Percentiles rank a stretch among this genome's conserved stretches.
These are phyloP conservation scores for Phaseolus coccineus DNA, from an alignment of 331 rosid species.

Conservation along the genomic window DNA sequence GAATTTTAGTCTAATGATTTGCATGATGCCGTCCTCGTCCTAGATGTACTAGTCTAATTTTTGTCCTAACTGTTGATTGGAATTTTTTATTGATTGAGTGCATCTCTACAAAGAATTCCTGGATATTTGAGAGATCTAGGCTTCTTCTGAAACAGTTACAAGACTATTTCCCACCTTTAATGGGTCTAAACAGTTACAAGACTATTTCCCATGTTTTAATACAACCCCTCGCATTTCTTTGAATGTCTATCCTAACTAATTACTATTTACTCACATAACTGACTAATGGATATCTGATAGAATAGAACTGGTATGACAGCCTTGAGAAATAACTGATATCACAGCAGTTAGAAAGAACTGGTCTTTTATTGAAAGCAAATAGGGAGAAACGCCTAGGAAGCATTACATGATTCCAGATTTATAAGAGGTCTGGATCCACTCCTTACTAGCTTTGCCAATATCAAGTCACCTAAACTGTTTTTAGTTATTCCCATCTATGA, in stretches of 20 bases:
- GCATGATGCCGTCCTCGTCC: background rate
- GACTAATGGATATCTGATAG: background rate
- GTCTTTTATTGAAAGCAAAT: background rate
- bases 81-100: conserved; percentile 6
- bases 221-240: background rate
- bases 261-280: background rate
- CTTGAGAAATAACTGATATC: background rate
- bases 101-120: background rate
- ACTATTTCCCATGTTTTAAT: background rate
- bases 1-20: background rate
- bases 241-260: background rate
- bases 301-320: background rate
- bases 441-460: background rate
- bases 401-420: background rate
- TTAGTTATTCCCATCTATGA: background rate
- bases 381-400: background rate
- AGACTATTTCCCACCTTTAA: background rate
- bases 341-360: background rate
- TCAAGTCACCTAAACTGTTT: background rate
- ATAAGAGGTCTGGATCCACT: background rate
- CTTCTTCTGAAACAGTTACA: background rate
- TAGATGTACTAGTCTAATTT: too few relatives aligned
- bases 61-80: too few relatives aligned
- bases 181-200: background rate
- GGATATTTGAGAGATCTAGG: background rate